These are phyloP conservation scores for Hypoxylon subgilvum DNA, from an alignment of 495 filamentous ascomycete species.

Conservation along the genomic window DNA sequence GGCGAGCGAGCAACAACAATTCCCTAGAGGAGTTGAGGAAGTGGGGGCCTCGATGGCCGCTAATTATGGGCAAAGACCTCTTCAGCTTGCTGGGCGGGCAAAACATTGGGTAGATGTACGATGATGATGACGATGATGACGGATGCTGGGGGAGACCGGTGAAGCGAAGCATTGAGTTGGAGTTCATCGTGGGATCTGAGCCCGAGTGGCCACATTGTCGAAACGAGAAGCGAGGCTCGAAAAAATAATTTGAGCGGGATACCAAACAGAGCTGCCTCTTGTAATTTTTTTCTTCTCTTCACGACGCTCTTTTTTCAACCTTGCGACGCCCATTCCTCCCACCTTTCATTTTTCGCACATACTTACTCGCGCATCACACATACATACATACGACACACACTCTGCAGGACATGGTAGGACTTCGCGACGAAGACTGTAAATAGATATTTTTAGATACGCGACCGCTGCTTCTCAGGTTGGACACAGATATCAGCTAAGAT, in stretches of 20 bases:
- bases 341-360: neutral
- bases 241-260: slow-evolving; percentile 7
- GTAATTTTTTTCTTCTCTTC: slow-evolving; percentile 32
- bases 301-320: slow-evolving; percentile 23
- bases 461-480: slow-evolving; percentile 37
- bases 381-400: too few species aligned
- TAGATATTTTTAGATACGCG: slow-evolving; percentile 27
- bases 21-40: neutral
- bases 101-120: neutral
- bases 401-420: slow-evolving; percentile 25
- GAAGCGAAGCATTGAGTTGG: slow-evolving; percentile 12
- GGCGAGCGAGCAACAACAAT: neutral
- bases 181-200: slow-evolving; percentile 26
- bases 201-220: slow-evolving; percentile 31
- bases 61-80: slow-evolving; percentile 16
- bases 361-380: too few species aligned
- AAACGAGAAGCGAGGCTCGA: slow-evolving; percentile 16
- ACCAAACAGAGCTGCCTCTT: slow-evolving; percentile 23
- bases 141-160: too few species aligned
- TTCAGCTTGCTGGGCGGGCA: too few species aligned
- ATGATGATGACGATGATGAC: neutral
- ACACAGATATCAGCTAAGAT: slow-evolving; percentile 31
- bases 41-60: slow-evolving; percentile 2
- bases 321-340: neutral
- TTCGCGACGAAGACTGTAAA: slow-evolving; percentile 26